These are phyloP conservation scores for Starmera dryadoides DNA, from an alignment of 805 yeast genomes.

Conservation along the genomic window DNA sequence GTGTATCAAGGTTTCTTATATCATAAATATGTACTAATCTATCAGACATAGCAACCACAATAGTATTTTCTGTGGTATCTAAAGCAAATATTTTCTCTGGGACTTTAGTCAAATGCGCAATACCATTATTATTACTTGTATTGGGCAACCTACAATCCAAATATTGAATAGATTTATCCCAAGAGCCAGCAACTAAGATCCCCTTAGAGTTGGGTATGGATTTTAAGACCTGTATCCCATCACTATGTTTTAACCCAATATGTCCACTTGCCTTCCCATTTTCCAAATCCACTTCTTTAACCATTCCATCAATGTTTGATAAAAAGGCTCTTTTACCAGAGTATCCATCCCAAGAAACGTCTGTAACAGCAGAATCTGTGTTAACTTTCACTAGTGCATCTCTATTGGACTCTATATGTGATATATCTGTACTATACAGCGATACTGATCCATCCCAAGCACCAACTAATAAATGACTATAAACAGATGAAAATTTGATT, in stretches of 20 bases:
- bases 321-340: constrained; percentile 27
- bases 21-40: constrained; percentile 55
- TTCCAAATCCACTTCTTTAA: constrained; percentile 45
- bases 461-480: constrained; percentile 36
- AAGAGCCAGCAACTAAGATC: constrained; percentile 47
- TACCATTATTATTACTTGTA: constrained; percentile 1
- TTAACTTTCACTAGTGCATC: constrained; percentile 19
- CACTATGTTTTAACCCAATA: constrained; percentile 25
- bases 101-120: constrained; percentile 12
- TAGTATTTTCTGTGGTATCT: constrained; percentile 40
- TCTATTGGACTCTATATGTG: constrained; percentile 21
- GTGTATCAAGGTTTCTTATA: constrained; percentile 33
- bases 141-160: constrained; percentile 36
- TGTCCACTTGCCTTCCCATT: constrained; percentile 23
- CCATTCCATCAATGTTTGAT: constrained; percentile 50
- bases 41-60: constrained; percentile 49
- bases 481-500: constrained; percentile 29
- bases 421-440: constrained; percentile 31
- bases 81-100: constrained; percentile 53
- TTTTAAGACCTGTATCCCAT: constrained; percentile 32
- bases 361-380: constrained; percentile 12
- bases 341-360: constrained; percentile 13
- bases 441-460: constrained; percentile 52
- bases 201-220: constrained; percentile 17
- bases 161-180: constrained; percentile 48